Base-by-base conservation (phyloP, 805 yeast genomes). In the Saturnispora mendoncae region DNA sequence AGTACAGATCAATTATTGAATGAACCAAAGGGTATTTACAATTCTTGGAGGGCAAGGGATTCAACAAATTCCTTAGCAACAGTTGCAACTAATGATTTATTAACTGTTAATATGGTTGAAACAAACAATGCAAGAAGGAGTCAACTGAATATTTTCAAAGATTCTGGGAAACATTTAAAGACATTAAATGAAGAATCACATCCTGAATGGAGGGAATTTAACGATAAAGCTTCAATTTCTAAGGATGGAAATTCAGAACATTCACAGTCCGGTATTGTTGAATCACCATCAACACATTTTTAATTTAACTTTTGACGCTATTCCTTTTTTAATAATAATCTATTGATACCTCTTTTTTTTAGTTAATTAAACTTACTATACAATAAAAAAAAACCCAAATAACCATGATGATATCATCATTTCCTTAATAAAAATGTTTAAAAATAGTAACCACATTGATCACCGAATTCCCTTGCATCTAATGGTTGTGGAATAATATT, bases 401-500 rank as follows among this genome's bases (percentile, higher is more conserved):
- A 28, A 28, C 32, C 32, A 28, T n/a, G n/a, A n/a, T n/a, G n/a
- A n/a, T n/a, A n/a, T 23, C 26, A 7, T 23, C 26, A 23, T 7
- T 7, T 7, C 26, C 26, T 7, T 6, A 10, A 23, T 23, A 7
- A 23, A 23, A 23, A 10, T 23, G n/a, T 24, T 9, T 28, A 8
- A 21, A 14, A 12, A 21, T 42, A 44, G 38, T 35, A 58, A 18
- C 62, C 61, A 52, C 64, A 59, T 48, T 59, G 64, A 42, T 53
- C 50, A n/a, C 50, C 49, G 38, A 42, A 57, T 44, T 41, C 41
- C 51, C 65, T 59, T 25, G 45, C 50, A 36, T 39, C 31, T 32
- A 86, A 65, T 21, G 97, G 96, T 59, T 75, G 81, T 36, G 97
- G 96, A 72, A 88, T 80, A 30, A 85, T 56, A 21, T 76, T 79